Conservation (phyloP, 139 green algal genomes). For the Closterium sp. region DNA sequence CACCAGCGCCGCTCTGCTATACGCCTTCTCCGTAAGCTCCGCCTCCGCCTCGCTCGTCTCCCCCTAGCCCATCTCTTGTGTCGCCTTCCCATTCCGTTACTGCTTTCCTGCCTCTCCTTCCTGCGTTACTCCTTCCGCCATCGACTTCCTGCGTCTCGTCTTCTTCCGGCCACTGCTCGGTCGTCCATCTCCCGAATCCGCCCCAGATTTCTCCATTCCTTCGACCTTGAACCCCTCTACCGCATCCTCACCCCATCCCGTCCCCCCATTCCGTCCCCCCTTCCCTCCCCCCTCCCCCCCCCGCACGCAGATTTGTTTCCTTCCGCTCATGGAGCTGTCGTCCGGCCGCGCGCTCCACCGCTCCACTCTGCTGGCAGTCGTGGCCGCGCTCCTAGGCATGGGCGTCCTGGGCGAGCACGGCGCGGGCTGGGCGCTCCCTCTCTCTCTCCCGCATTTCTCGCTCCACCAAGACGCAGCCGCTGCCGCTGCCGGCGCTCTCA, state of each 20-base stretch:
- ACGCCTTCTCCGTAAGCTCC: slow-evolving; percentile 16
- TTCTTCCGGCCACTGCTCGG: too few species aligned
- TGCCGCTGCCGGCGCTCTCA: too few species aligned
- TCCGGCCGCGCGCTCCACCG: background rate
- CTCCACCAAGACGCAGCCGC: too few species aligned
- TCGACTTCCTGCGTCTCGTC: too few species aligned
- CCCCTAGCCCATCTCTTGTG: too few species aligned
- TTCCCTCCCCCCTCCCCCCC: background rate
- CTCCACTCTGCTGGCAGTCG: background rate
- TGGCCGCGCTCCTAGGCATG: background rate
- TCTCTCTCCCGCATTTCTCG: too few species aligned
- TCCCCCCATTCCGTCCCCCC: background rate
- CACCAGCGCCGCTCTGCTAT: slow-evolving; percentile 13
- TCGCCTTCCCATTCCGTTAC: background rate
- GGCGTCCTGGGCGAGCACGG: background rate
- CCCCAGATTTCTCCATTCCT: background rate
- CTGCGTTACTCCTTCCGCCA: background rate
- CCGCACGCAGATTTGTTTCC: background rate
- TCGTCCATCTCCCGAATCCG: background rate
- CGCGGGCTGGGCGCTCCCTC: too few species aligned
- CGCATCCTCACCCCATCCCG: background rate
- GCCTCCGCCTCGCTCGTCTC: background rate
- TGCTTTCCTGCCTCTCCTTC: background rate
- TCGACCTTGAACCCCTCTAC: background rate
- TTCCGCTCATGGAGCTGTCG: background rate